Base-by-base conservation (phyloP, 192 early-diverging fungal genomes). In the Coemansia biformis region DNA sequence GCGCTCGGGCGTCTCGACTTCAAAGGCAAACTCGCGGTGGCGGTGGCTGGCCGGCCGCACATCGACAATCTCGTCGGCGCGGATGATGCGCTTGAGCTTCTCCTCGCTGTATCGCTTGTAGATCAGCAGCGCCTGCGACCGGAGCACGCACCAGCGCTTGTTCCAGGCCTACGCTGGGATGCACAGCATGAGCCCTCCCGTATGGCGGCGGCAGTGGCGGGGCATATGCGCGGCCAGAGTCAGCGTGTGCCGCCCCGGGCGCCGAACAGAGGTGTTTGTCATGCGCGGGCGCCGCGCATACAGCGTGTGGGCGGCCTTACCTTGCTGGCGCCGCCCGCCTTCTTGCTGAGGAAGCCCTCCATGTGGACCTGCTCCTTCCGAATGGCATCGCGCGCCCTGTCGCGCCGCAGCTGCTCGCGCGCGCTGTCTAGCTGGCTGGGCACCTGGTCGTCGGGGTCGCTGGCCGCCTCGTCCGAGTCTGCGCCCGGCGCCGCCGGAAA, bases 101-200 rank as follows among this genome's bases (percentile, higher is more conserved):
- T 61, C 51, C 36, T 73, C 70, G 51, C 51, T 73, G 38, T 38
- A 32, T 8, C 49, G 58, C 47, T 66, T 66, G 50, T 73, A 73
- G 16, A 73, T 66, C 49, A 59, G 43, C 37, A 73, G 51, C 11
- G 70, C 63, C 44, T 73, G 70, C 32, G 63, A 62, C 33, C 70
- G 38, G 12, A 73, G 59, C 41, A 73, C 70, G 23, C 70, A 73
- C 70, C 70, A 73, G 17, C 70, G 57, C 46, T 66, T 65, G 41
- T 73, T 73, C 70, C 70, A 73, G 16, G 54, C 51, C 67, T n/a
- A n/a, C n/a, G n/a, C n/a, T n/a, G n/a, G n/a, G n/a, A n/a, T n/a
- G n/a, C n/a, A n/a, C n/a, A n/a, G n/a, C n/a, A n/a, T n/a, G n/a
- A n/a, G n/a, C n/a, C n/a, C n/a, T n/a, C n/a, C n/a, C n/a, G n/a